Conservation (phyloP, 768 basidiomycete species). For the Tylopilus sp. region DNA sequence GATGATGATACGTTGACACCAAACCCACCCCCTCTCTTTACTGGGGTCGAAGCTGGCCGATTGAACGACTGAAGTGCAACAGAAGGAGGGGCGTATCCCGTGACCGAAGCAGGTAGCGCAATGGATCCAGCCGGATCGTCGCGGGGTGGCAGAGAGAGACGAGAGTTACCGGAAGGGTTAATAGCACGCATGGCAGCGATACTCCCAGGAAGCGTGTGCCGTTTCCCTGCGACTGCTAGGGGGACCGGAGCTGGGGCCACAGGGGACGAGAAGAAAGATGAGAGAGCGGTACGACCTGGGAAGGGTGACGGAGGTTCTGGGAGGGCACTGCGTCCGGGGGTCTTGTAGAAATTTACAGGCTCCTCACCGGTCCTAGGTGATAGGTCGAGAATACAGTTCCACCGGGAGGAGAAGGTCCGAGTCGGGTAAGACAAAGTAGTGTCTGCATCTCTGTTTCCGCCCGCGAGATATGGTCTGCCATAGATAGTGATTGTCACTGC, state of each 20-base stretch:
- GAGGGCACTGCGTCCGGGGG: slow-evolving; percentile 40
- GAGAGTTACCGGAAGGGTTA: slow-evolving; percentile 13
- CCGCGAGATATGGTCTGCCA: slow-evolving; percentile 60
- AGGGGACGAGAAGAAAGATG: slow-evolving; percentile 29
- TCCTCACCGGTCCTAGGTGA: slow-evolving; percentile 33
- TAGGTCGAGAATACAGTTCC: slow-evolving; percentile 91
- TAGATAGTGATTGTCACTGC: slow-evolving; percentile 77
- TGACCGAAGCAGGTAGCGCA: slow-evolving; percentile 3
- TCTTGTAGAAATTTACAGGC: slow-evolving; percentile 15
- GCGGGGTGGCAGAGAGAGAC: slow-evolving; percentile 27
- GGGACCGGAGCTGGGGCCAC: slow-evolving; percentile 15
- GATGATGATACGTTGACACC: slow-evolving; percentile 5
- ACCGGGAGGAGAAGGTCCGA: slow-evolving; percentile 72
- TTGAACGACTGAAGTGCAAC: slow-evolving; percentile 33
- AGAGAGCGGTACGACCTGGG: slow-evolving; percentile 39
- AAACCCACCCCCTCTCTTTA: slow-evolving; percentile 14
- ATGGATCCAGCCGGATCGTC: slow-evolving; percentile 21
- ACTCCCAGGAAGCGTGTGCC: slow-evolving; percentile 46
- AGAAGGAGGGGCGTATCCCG: slow-evolving; percentile 34
- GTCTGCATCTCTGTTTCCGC: slow-evolving; percentile 18
- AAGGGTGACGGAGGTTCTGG: slow-evolving; percentile 83
- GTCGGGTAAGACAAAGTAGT: slow-evolving; percentile 53
- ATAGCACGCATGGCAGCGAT: slow-evolving; percentile 32
- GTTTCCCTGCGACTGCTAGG: slow-evolving; percentile 53
- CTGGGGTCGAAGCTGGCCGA: slow-evolving; percentile 26